Evolutionary conservation across 306 rosid genomes (phyloP), one percentile per base, ranked within the genome.

Genomic region (Trifolium pratense): DNA sequence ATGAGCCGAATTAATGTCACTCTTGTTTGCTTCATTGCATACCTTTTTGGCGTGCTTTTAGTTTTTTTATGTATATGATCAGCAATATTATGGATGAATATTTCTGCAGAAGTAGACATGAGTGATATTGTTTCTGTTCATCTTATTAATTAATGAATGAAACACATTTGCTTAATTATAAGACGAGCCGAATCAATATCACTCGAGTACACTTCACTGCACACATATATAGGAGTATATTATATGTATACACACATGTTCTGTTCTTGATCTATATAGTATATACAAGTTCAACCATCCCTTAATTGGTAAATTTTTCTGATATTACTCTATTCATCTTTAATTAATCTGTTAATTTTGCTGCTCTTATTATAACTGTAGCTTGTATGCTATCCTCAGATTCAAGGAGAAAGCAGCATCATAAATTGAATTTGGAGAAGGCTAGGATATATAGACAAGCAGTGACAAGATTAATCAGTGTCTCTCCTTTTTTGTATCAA

Each of bases 1-100:
- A 61, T 21, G 90, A 89, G 96, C 92, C 96, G 90, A 85, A 85
- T 60, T 92, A 87, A 89, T 89, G 87, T 87, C 89, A 87, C 92
- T 89, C 92, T 85, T 87, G 92, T 86, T 77, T 83, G 71, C 89
- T 84, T 82, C 61, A 42, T 75, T 83, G 88, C 89, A 65, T 40
- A 39, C 12, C 13, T 39, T 39, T 3, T 39, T 3, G 43, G 43
- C 9, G 43, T 39, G 13, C 43, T 39, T 39, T 39, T 12, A 37
- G 1, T 37, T 8, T 34, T 7, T 10, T 40, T 40, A 40, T 58
- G 11, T 18, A 11, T 8, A 53, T 53, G 3, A 53, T 53, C 29
- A 18, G 26, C 14, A 53, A 53, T 55, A 21, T 51, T 3, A n/a
- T n/a, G n/a, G 10, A 51, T 17, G 57, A 7, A 23, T n/a, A n/a